phyloP scores from a whole-genome alignment of 495 filamentous ascomycete genomes.

The Neohortaea acidophila region DNA sequence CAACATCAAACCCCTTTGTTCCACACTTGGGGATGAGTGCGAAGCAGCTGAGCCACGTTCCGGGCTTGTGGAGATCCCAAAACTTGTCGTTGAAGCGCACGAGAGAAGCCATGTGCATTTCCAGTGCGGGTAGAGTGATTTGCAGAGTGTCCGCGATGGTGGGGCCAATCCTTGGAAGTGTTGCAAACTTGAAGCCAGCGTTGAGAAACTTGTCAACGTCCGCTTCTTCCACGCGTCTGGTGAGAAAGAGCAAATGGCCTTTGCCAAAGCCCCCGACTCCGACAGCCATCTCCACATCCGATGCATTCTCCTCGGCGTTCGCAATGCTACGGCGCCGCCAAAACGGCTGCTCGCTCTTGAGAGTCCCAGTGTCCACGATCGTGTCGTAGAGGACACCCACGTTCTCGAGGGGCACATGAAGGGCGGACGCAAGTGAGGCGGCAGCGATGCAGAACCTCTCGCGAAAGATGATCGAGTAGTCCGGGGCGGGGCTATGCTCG shows the following conservation, averaged over 20 bases:
- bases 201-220: constrained; percentile 49
- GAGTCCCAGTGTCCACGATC: constrained; percentile 45
- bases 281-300: constrained; percentile 11
- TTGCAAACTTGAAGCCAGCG: constrained; percentile 62
- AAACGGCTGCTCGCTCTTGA: constrained; percentile 25
- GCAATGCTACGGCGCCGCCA: constrained; percentile 3
- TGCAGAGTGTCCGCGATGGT: constrained; percentile 58
- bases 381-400: constrained; percentile 67
- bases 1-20: constrained; percentile 53
- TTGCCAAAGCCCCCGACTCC: constrained; percentile 33
- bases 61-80: constrained; percentile 29
- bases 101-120: constrained; percentile 44
- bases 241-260: constrained; percentile 67
- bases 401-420: constrained; percentile 45
- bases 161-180: constrained; percentile 49
- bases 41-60: constrained; percentile 64
- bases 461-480: constrained; percentile 68
- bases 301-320: background rate
- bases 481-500: constrained; percentile 23
- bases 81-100: constrained; percentile 35
- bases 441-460: constrained; percentile 76
- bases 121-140: constrained; percentile 41
- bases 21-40: constrained; percentile 51
- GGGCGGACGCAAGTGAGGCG: constrained; percentile 48
- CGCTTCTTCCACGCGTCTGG: constrained; percentile 44